Evolutionary conservation across 176 grass and related monocot genomes (phyloP).

Genomic region (Secale cereale): DNA sequence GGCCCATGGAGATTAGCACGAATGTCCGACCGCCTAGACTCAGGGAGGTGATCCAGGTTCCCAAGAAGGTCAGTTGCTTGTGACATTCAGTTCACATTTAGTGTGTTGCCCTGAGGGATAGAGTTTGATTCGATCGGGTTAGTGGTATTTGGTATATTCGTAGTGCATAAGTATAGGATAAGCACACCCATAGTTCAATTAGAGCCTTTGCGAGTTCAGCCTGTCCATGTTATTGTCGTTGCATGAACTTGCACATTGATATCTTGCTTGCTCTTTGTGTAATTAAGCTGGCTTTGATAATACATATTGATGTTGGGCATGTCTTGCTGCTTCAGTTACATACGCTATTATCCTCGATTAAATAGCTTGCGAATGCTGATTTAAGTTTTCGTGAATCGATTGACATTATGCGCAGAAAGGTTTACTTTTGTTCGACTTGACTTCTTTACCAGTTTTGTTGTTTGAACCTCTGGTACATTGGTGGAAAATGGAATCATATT

Average conservation of each 20-base stretch:
- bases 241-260: neutral
- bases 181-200: neutral
- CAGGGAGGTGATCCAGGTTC: slow-evolving; percentile 79
- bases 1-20: slow-evolving; percentile 91
- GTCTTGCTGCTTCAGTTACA: neutral
- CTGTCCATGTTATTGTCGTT: too few relatives aligned
- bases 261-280: neutral
- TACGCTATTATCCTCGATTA: neutral
- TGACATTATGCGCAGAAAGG: neutral
- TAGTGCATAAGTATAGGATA: neutral
- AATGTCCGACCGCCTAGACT: slow-evolving; percentile 62
- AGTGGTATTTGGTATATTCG: neutral
- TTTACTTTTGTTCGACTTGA: neutral
- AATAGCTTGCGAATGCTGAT: neutral
- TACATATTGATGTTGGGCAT: neutral
- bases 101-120: neutral
- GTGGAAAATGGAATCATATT: neutral
- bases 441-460: neutral
- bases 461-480: neutral
- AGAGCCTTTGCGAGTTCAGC: neutral
- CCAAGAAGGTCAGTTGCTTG: slow-evolving; percentile 65
- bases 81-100: neutral
- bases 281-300: neutral
- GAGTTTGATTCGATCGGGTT: neutral
- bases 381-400: neutral